Percentiles rank a stretch among this genome's conserved stretches.
Conservation (phyloP, 2,329 filamentous ascomycete genomes). For the Diplodia sapinea region DNA sequence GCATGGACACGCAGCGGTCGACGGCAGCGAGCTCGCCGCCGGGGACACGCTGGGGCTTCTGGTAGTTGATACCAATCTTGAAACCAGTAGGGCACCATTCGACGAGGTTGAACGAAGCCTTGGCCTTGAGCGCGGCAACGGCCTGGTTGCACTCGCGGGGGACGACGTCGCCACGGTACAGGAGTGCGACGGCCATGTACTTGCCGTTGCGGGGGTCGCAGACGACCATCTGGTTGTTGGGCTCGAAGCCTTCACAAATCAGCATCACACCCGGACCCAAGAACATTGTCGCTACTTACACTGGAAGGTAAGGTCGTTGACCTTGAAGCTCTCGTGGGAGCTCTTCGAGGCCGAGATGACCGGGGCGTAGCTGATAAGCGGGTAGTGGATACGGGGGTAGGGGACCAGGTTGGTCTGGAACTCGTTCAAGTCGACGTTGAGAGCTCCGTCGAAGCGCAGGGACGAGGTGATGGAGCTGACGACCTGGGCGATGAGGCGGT, state of each 20-base stretch:
- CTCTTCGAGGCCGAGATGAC: conserved; percentile 95
- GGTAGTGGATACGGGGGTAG: conserved; percentile 99
- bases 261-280: conserved; percentile 48
- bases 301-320: conserved; percentile 76
- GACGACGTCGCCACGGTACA: conserved; percentile 98
- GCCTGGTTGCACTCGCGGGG: conserved; percentile 93
- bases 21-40: conserved; percentile 98
- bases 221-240: conserved; percentile 99
- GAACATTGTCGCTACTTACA: conserved; percentile 56
- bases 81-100: conserved; percentile 99
- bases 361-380: conserved; percentile 92
- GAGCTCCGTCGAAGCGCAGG: conserved; percentile 96
- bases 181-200: conserved; percentile 98
- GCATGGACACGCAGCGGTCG: conserved; percentile 98
- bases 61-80: conserved; percentile 99
- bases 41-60: conserved; percentile 92
- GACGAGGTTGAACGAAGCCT: conserved; percentile 98
- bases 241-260: conserved; percentile 99
- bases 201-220: conserved; percentile 98
- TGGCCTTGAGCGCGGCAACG: conserved; percentile 97
- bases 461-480: conserved; percentile 98
- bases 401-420: conserved; percentile 99
- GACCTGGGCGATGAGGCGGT: conserved; percentile 98
- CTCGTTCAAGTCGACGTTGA: conserved; percentile 99
- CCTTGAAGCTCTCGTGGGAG: conserved; percentile 93